A percentile compares a stretch with the other conserved stretches of the same genome.
Conservation (phyloP, 163 green algal species). For the Volvox carteri region DNA sequence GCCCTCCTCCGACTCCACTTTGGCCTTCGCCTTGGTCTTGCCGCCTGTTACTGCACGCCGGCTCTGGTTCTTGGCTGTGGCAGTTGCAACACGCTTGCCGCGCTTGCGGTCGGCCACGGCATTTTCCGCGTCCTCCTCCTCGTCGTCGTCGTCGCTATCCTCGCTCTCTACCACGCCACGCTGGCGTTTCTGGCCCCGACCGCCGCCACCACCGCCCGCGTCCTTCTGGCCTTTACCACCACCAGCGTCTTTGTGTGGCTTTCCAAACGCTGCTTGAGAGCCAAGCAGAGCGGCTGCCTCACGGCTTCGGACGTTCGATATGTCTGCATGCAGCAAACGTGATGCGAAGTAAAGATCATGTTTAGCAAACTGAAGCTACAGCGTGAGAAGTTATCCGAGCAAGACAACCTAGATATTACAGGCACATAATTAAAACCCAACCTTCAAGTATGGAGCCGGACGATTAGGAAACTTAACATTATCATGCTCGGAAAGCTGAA, state of each 20-base stretch:
- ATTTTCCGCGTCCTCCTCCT: slow-evolving; percentile 4
- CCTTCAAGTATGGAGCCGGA: no score
- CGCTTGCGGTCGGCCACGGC: background rate
- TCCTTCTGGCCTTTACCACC: slow-evolving; percentile 17
- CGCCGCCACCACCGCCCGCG: background rate
- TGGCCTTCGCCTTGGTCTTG: background rate
- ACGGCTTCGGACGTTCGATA: background rate
- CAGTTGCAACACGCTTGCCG: slow-evolving; percentile 4
- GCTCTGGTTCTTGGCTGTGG: background rate
- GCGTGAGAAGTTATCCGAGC: no score
- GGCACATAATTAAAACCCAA: no score
- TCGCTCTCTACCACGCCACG: background rate
- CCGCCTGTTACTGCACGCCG: background rate
- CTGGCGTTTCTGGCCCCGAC: slow-evolving; percentile 3
- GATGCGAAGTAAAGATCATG: no score
- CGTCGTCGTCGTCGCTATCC: background rate
- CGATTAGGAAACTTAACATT: no score
- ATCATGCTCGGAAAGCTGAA: no score
- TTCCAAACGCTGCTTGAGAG: background rate
- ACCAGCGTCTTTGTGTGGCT: slow-evolving; percentile 8
- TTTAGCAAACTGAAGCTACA: no score
- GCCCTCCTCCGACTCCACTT: background rate
- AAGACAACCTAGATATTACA: no score
- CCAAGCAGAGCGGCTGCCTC: slow-evolving; percentile 23
- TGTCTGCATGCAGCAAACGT: no score